Evolutionary conservation across 108 stramenopile genomes (phyloP).

Genomic region (Seminavis robusta): DNA sequence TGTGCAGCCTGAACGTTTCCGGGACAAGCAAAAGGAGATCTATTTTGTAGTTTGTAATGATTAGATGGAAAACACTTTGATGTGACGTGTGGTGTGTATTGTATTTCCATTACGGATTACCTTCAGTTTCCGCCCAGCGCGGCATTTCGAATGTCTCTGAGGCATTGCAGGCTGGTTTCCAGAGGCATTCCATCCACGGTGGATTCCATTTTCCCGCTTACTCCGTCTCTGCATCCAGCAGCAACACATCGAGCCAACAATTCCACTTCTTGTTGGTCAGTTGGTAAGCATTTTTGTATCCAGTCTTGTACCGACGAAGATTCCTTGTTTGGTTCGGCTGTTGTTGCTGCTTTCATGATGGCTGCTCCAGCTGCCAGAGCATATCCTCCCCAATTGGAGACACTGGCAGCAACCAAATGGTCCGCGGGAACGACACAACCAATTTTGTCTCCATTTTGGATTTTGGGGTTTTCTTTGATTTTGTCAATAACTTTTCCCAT

Average conservation of each 20-base stretch:
- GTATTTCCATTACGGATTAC: not conserved
- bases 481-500: slow-evolving; percentile 81
- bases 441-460: slow-evolving; percentile 57
- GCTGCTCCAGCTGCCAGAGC: slow-evolving; percentile 67
- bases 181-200: slow-evolving; percentile 79
- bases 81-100: too few relatives aligned
- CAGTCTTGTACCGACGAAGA: slow-evolving; percentile 14
- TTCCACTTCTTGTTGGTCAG: slow-evolving; percentile 42
- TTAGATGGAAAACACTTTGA: too few relatives aligned
- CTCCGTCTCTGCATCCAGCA: slow-evolving; percentile 65
- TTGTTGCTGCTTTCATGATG: slow-evolving; percentile 8
- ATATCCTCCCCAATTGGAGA: slow-evolving; percentile 89
- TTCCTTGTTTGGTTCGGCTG: not conserved
- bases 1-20: too few relatives aligned
- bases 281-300: slow-evolving; percentile 49
- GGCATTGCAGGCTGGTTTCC: slow-evolving; percentile 55
- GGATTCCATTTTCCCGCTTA: slow-evolving; percentile 53
- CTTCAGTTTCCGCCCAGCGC: not conserved
- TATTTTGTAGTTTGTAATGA: too few relatives aligned
- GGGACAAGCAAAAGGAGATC: too few relatives aligned
- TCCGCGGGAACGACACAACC: slow-evolving; percentile 62
- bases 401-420: slow-evolving; percentile 71
- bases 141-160: slow-evolving; percentile 49
- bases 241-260: slow-evolving; percentile 51
- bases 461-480: slow-evolving; percentile 39